Evolutionary conservation across 306 rosid genomes (phyloP).

Genomic region (Heteromeles arbutifolia): DNA sequence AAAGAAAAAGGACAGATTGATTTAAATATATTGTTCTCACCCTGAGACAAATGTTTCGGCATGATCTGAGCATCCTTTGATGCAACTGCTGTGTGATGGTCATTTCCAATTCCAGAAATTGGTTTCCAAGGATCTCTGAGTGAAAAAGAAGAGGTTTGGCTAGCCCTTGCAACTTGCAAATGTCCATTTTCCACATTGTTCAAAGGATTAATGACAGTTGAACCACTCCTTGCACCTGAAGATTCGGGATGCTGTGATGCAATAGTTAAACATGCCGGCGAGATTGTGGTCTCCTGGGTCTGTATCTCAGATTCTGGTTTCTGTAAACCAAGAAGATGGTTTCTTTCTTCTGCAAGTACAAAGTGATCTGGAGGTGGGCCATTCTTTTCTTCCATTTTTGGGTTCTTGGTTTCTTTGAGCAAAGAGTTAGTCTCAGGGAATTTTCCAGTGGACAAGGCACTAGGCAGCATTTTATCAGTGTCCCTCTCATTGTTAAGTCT

Average conservation of each 20-base stretch:
- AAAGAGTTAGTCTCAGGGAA: conserved; percentile 50
- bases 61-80: conserved; percentile 46
- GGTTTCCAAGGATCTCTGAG: conserved; percentile 77
- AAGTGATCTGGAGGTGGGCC: conserved; percentile 39
- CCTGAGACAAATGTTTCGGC: conserved; percentile 49
- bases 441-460: conserved; percentile 51
- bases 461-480: conserved; percentile 41
- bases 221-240: conserved; percentile 44
- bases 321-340: conserved; percentile 29
- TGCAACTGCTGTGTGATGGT: conserved; percentile 38
- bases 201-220: conserved; percentile 40
- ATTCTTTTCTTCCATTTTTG: conserved; percentile 45
- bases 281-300: conserved; percentile 46
- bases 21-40: conserved; percentile 35
- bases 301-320: conserved; percentile 54
- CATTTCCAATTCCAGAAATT: conserved; percentile 47
- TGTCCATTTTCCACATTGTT: conserved; percentile 54
- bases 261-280: conserved; percentile 40
- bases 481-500: conserved; percentile 51
- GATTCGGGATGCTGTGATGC: conserved; percentile 45
- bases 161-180: conserved; percentile 50
- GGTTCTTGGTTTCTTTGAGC: conserved; percentile 55
- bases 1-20: neutral
- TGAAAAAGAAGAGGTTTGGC: conserved; percentile 51
- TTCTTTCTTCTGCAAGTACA: conserved; percentile 46